Conservation (phyloP, 805 yeast genomes). For the Cyberlindnera subsufficiens region DNA sequence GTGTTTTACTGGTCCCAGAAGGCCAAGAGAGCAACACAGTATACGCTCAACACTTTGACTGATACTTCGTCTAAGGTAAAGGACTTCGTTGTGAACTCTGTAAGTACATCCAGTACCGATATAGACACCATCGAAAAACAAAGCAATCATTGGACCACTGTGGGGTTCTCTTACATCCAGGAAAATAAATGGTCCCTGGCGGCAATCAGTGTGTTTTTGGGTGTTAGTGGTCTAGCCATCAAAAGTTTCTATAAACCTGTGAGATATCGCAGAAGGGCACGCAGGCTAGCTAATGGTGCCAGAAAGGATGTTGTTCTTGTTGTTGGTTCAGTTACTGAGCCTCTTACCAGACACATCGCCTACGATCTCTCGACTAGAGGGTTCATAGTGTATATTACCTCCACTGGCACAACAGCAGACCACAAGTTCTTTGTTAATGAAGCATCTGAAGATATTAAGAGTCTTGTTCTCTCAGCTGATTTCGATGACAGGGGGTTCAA, state of each 20-base stretch:
- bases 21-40: conserved; percentile 2
- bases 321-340: conserved; percentile 74
- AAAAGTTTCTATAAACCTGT: not conserved
- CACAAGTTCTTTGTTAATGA: conserved; percentile 47
- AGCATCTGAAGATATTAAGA: conserved; percentile 62
- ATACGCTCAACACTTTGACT: not conserved
- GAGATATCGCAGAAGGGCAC: conserved; percentile 44
- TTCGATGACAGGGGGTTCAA: conserved; percentile 36
- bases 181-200: not conserved
- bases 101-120: conserved; percentile 1
- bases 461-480: conserved; percentile 47
- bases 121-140: not conserved
- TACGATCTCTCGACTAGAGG: conserved; percentile 75
- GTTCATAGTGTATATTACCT: conserved; percentile 71
- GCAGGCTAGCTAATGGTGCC: conserved; percentile 60
- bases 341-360: conserved; percentile 62
- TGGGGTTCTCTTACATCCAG: not conserved
- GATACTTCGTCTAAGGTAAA: not conserved
- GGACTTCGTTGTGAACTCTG: not conserved
- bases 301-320: conserved; percentile 70
- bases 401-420: conserved; percentile 28
- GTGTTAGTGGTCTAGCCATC: not conserved
- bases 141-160: not conserved
- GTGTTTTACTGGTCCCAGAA: conserved; percentile 15
- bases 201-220: not conserved